Evolutionary conservation across 257 asterid genomes (phyloP).

Genomic region (Prunella vulgaris): DNA sequence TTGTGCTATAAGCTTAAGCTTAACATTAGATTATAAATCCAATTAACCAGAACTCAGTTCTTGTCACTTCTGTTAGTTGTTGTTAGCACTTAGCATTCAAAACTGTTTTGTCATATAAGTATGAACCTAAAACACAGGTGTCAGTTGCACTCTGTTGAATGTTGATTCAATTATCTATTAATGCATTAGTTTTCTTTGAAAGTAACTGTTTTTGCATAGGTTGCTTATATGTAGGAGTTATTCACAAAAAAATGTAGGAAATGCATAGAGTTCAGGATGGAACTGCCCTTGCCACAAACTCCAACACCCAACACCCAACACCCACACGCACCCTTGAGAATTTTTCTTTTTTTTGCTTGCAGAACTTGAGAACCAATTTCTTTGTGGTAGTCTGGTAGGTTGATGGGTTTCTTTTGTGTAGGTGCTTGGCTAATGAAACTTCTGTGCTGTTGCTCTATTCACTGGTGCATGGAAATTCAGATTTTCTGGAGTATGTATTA

Average conservation of each 20-base stretch:
- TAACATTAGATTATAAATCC: constrained; percentile 8
- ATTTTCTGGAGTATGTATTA: constrained; percentile 88
- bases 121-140: constrained; percentile 1
- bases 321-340: not conserved
- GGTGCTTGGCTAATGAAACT: constrained; percentile 84
- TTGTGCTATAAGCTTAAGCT: not conserved
- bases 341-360: not conserved
- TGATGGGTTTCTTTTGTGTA: constrained; percentile 20
- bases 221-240: not conserved
- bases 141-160: not conserved
- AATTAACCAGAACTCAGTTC: no score
- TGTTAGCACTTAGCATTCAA: not conserved
- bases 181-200: constrained; percentile 3
- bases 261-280: not conserved
- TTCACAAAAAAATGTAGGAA: not conserved
- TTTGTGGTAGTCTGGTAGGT: not conserved
- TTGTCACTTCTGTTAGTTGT: no score
- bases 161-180: not conserved
- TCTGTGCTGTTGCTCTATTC: constrained; percentile 90
- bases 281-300: not conserved
- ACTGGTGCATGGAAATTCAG: constrained; percentile 87
- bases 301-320: not conserved
- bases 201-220: not conserved
- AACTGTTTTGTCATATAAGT: no score
- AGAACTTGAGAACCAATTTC: not conserved